Evolutionary conservation across 1,284 basidiomycete genomes (phyloP), one percentile per base, ranked within the genome.

Genomic region (Athelia sp.): DNA sequence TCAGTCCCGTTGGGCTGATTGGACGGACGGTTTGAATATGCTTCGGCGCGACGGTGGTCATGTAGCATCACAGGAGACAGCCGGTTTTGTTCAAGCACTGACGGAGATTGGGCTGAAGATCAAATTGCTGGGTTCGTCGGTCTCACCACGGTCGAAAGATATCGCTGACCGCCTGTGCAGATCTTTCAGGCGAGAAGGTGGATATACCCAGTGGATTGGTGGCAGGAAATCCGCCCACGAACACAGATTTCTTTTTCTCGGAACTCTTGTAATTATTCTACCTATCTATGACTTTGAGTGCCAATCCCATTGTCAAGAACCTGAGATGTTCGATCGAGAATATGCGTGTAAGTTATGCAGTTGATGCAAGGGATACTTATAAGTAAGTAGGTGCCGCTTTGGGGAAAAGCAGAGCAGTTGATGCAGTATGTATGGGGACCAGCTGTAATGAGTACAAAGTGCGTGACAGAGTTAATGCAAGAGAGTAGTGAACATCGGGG

Each of bases 71-170:
- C 80, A 86, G 56, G 91, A 95, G 67, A 92, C 92, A 3, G 85
- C 87, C 31, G 85, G 84, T 42, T 93, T 92, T 60, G 87, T 95
- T 4, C 79, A 89, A 58, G 82, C 84, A 13, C 72, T 98, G 60
- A 96, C 94, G 13, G 94, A 98, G 61, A 91, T 98, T 57, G 94
- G 93, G 2, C 70, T 98, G 52, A 96, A 96, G 73, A 91, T 98
- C 60, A 92, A 96, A 66, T 70, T 98, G 57, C 73, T 96, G 43
- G 87, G 88, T 90, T 60, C 47, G 86, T 74, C n/a, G 31, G 2
- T 52, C 3, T 17, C n/a, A 15, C 19, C 47, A 21, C 50, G 13
- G 6, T 35, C 26, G 17, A 21, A 3, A 21, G 32, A 26, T 35
- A 22, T 26, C 17, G 58, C 17, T 56, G 47, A 40, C 34, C 51